A percentile compares a stretch with the other conserved stretches of the same genome.
phyloP scores from a whole-genome alignment of 2,329 filamentous ascomycete genomes.

The Arthrobotrys entomopaga region DNA sequence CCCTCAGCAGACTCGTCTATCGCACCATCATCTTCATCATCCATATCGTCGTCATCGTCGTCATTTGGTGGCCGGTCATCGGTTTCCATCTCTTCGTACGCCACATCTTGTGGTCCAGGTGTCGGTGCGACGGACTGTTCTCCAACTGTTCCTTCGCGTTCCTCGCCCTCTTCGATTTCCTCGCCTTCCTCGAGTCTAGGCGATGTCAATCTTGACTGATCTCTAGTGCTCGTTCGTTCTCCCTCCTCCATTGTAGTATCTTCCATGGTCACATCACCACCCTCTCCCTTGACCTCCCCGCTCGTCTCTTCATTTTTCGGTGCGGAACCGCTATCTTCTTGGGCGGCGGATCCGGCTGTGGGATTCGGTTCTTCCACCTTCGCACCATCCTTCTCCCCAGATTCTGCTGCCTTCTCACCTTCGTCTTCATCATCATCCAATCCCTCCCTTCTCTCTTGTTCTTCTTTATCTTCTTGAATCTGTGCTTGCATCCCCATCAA shows the following conservation, averaged over 20 bases:
- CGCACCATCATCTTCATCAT: slow-evolving; percentile 55
- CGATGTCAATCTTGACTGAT: slow-evolving; percentile 30
- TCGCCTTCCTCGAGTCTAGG: slow-evolving; percentile 42
- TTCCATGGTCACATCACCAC: slow-evolving; percentile 35
- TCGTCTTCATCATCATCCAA: slow-evolving; percentile 53
- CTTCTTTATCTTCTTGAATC: slow-evolving; percentile 59
- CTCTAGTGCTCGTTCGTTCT: slow-evolving; percentile 34
- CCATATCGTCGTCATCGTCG: slow-evolving; percentile 54
- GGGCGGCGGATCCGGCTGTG: background rate
- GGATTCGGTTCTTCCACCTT: slow-evolving; percentile 14
- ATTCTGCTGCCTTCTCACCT: slow-evolving; percentile 35
- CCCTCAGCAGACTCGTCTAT: slow-evolving; percentile 30
- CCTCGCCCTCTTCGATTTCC: slow-evolving; percentile 50
- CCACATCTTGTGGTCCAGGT: slow-evolving; percentile 28
- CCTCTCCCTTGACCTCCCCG: background rate
- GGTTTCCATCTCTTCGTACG: slow-evolving; percentile 50
- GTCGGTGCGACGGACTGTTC: slow-evolving; percentile 39
- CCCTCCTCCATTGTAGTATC: slow-evolving; percentile 45
- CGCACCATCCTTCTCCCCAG: slow-evolving; percentile 19
- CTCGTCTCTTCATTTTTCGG: slow-evolving; percentile 7
- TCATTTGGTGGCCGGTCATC: slow-evolving; percentile 45
- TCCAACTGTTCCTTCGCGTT: slow-evolving; percentile 20
- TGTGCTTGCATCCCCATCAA: slow-evolving; percentile 59
- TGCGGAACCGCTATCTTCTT: background rate
- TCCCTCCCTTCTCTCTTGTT: slow-evolving; percentile 56